Conservation (phyloP, 768 basidiomycete species). For the Pleurotus salmoneostramineus region DNA sequence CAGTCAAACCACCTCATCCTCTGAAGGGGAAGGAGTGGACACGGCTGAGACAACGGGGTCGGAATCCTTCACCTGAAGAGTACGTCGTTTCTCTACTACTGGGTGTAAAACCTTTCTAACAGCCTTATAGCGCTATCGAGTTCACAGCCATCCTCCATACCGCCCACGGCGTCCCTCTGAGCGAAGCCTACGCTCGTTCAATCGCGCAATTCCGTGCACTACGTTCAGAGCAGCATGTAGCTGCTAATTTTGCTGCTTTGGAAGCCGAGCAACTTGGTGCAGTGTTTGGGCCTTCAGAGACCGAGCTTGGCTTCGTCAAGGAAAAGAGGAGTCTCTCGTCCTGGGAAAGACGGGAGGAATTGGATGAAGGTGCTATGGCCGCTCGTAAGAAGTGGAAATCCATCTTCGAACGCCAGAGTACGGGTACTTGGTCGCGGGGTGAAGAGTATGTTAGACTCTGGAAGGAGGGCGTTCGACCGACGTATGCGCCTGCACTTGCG, state of each 20-base stretch:
- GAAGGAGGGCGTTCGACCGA: conserved; percentile 65
- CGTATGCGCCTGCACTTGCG: conserved; percentile 56
- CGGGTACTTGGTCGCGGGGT: conserved; percentile 68
- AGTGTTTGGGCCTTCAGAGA: conserved; percentile 54
- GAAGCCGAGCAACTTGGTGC: conserved; percentile 81
- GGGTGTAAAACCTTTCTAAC: conserved; percentile 5
- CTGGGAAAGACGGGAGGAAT: conserved; percentile 50
- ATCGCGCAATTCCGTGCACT: conserved; percentile 86
- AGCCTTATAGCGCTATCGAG: conserved; percentile 60
- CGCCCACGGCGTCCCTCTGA: conserved; percentile 58
- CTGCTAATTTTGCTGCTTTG: conserved; percentile 68
- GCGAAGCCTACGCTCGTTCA: conserved; percentile 76
- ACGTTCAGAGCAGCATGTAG: conserved; percentile 78
- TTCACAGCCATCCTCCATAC: conserved; percentile 80
- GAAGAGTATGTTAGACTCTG: conserved; percentile 69
- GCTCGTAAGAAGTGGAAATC: conserved; percentile 79
- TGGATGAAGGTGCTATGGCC: conserved; percentile 56
- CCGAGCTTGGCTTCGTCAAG: conserved; percentile 55
- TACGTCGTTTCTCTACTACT: conserved; percentile 32
- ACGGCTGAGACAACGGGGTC: conserved; percentile 73
- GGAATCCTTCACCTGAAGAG: conserved; percentile 89
- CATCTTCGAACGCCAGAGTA: conserved; percentile 43
- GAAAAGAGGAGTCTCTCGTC: conserved; percentile 60
- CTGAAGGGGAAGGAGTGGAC: conserved; percentile 68
- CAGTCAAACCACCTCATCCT: conserved; percentile 51